phyloP scores from a whole-genome alignment of 2,329 filamentous ascomycete genomes.

The Ceratocystis alfenasii region DNA sequence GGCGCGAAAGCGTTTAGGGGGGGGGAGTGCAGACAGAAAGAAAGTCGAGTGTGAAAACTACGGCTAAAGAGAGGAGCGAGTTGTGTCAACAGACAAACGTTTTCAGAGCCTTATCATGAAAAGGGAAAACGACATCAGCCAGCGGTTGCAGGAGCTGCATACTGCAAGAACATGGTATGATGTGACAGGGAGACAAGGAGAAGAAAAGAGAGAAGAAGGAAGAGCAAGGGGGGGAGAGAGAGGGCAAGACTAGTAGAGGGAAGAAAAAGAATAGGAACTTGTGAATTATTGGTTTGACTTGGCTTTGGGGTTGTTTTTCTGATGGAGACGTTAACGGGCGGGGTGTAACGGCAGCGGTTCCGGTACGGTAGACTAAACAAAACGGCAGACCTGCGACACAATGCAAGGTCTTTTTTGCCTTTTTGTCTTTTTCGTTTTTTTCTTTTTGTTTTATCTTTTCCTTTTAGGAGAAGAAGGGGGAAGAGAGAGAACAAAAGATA shows the following conservation, averaged over 20 bases:
- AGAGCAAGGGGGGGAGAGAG: background rate
- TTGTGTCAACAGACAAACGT: too few relatives aligned
- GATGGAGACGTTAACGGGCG: background rate
- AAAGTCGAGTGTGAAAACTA: background rate
- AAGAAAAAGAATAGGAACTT: background rate
- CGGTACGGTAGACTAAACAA: background rate
- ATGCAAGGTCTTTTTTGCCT: conserved; percentile 7
- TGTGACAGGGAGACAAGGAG: too few relatives aligned
- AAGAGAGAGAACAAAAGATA: too few relatives aligned
- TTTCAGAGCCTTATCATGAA: too few relatives aligned
- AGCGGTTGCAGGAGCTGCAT: too few relatives aligned
- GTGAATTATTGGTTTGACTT: too few relatives aligned
- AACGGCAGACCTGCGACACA: background rate
- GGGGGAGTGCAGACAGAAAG: background rate
- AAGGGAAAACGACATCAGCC: too few relatives aligned
- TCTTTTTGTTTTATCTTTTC: background rate
- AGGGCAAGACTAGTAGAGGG: background rate
- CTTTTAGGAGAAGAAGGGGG: background rate
- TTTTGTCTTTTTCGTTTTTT: background rate
- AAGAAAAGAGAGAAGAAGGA: background rate
- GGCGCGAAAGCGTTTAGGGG: background rate
- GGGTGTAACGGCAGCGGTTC: conserved; percentile 6
- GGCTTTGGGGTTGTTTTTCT: too few relatives aligned
- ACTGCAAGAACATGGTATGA: too few relatives aligned
- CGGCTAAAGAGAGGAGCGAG: too few relatives aligned